Conservation (phyloP, 106 monocot genomes). For the Dendrobium catenatum region DNA sequence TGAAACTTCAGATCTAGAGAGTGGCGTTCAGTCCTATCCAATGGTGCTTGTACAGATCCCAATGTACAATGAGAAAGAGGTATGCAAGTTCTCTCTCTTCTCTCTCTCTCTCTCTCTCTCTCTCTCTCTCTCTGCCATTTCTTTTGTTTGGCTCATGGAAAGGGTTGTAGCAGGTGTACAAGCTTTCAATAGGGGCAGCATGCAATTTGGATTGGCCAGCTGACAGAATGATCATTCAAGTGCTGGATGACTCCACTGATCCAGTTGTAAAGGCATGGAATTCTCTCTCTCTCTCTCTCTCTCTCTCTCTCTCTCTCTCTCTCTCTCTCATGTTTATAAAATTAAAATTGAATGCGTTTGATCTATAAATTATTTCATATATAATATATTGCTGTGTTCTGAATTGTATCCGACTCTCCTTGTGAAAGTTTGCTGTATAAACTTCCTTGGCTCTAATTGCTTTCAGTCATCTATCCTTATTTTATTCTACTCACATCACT, state of each 20-base stretch:
- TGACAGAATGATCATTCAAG: slow-evolving; percentile 31
- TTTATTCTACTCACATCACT: no score
- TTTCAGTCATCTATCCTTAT: no score
- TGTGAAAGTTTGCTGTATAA: no score
- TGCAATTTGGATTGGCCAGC: slow-evolving; percentile 26
- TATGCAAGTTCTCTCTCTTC: not conserved
- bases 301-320: not conserved
- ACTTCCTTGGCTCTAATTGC: no score
- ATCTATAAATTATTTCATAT: no score
- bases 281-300: not conserved
- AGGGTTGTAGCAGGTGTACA: slow-evolving; percentile 15
- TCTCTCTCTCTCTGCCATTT: not conserved
- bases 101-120: not conserved
- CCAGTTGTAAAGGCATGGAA: slow-evolving; percentile 20
- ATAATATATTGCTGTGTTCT: no score
- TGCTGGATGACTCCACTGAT: slow-evolving; percentile 38
- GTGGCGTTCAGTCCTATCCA: slow-evolving; percentile 14
- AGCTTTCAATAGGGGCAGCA: slow-evolving; percentile 29
- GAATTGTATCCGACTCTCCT: no score
- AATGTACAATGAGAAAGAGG: slow-evolving; percentile 50
- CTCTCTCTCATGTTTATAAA: no score
- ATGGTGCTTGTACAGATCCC: slow-evolving; percentile 35
- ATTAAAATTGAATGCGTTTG: no score
- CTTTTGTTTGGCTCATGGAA: not conserved
- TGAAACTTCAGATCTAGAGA: slow-evolving; percentile 14